Base-by-base conservation (phyloP, 345 rosid species). In the Rhodomyrtus tomentosa region DNA sequence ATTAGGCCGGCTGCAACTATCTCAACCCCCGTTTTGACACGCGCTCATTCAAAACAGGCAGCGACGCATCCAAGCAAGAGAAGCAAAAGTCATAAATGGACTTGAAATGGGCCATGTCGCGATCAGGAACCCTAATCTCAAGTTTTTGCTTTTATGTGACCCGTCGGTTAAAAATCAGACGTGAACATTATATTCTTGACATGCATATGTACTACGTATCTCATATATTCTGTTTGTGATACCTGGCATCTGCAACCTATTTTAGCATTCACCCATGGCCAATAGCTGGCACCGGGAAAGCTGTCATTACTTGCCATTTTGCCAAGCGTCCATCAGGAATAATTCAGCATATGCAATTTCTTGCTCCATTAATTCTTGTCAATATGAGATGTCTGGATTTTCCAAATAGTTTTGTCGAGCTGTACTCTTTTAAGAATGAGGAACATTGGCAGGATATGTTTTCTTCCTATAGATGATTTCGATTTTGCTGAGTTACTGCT, bases 211-310 rank as follows among this genome's bases (percentile, higher is more conserved):
- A n/a, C n/a, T n/a, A n/a, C n/a, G n/a, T n/a, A n/a, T n/a, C n/a
- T n/a, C n/a, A n/a, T n/a, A n/a, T n/a, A n/a, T 40, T 40, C 42
- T 6, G 92, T 73, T 32, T 94, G 95, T 88, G 91, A 86, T 94
- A 91, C 85, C 83, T 94, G 90, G 88, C 90, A 82, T 86, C 92
- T 84, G 95, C 96, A 25, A 93, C 95, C 84, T 88, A 87, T 87
- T 92, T 93, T 90, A 89, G 92, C 87, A 85, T 90, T 84, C 95
- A 95, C 56, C 90, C 94, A 6, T 52, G 21, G 50, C 96, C 94
- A 29, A 84, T 90, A 84, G 58, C 87, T 45, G 55, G 32, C 18
- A 12, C 54, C 79, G 55, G 3, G 29, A 48, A 50, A 53, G 74
- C 83, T 52, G 27, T 50, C 18, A 3, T 42, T 15, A 10, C n/a